These are phyloP conservation scores for Xylariaceae sp. DNA, from an alignment of 2,329 filamentous ascomycete species.

Conservation along the genomic window DNA sequence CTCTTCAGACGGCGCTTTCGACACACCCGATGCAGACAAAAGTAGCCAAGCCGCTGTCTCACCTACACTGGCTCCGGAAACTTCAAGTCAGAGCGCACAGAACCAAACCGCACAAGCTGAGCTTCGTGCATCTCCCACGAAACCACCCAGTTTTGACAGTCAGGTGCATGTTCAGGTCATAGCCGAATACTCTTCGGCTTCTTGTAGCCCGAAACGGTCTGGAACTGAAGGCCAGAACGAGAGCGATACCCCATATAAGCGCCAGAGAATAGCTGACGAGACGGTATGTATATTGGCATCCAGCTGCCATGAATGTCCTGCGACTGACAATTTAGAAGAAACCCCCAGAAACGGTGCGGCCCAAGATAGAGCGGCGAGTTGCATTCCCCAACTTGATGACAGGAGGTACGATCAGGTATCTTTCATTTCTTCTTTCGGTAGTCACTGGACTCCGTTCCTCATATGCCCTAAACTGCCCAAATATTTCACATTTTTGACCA, in stretches of 20 bases:
- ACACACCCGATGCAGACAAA: background rate
- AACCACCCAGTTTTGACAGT: slow-evolving; percentile 22
- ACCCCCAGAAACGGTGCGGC: background rate
- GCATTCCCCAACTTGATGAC: slow-evolving; percentile 39
- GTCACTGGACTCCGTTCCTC: no score
- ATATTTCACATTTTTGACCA: background rate
- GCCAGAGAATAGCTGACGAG: slow-evolving; percentile 27
- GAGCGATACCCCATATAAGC: slow-evolving; percentile 25
- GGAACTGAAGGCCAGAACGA: slow-evolving; percentile 15
- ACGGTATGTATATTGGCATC: slow-evolving; percentile 27
- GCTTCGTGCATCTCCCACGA: slow-evolving; percentile 16
- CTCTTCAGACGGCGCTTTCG: background rate
- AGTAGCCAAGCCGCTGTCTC: background rate
- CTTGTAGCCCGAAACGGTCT: slow-evolving; percentile 26
- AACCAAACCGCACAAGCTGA: background rate
- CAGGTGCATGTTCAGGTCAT: slow-evolving; percentile 29
- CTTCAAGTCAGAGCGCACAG: slow-evolving; percentile 1
- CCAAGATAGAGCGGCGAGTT: slow-evolving; percentile 34
- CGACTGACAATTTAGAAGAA: slow-evolving; percentile 24
- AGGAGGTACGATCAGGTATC: slow-evolving; percentile 20
- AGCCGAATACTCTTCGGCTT: slow-evolving; percentile 23
- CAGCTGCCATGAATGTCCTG: background rate
- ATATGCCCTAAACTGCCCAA: background rate
- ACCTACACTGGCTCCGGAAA: background rate
- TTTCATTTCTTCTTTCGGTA: background rate